Conservation (phyloP, 148 eudicot genomes). For the Suaeda aralocaspica region DNA sequence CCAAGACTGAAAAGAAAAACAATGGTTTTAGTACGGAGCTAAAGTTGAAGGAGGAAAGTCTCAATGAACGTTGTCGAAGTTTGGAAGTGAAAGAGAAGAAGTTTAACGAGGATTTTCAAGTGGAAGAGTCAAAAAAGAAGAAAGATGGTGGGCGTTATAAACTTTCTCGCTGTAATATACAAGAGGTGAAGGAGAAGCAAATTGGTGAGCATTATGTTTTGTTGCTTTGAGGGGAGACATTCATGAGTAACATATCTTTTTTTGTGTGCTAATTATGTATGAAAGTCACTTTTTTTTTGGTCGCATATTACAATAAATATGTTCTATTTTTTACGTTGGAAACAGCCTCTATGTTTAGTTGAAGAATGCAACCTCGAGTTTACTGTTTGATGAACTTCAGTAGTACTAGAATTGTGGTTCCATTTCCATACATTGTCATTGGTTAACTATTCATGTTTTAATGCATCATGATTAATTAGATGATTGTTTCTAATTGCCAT, state of each 20-base stretch:
- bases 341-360: background rate
- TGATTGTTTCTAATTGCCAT: too few relatives aligned
- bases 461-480: background rate
- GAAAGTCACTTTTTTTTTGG: background rate
- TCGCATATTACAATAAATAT: background rate
- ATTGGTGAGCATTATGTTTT: background rate
- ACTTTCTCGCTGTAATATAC: background rate
- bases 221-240: background rate
- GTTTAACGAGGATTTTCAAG: background rate
- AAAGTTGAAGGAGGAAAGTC: conserved; percentile 13
- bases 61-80: background rate
- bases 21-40: background rate
- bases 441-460: background rate
- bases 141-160: background rate
- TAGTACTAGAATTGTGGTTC: background rate
- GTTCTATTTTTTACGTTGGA: background rate
- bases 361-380: background rate
- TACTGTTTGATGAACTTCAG: background rate
- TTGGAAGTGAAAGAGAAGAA: conserved; percentile 11
- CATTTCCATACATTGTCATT: background rate
- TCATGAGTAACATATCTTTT: background rate
- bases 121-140: conserved; percentile 2
- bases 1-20: conserved; percentile 1
- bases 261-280: background rate
- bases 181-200: background rate